phyloP scores from a whole-genome alignment of 176 grass and related monocot species.

The Tillandsia fasciculata region DNA sequence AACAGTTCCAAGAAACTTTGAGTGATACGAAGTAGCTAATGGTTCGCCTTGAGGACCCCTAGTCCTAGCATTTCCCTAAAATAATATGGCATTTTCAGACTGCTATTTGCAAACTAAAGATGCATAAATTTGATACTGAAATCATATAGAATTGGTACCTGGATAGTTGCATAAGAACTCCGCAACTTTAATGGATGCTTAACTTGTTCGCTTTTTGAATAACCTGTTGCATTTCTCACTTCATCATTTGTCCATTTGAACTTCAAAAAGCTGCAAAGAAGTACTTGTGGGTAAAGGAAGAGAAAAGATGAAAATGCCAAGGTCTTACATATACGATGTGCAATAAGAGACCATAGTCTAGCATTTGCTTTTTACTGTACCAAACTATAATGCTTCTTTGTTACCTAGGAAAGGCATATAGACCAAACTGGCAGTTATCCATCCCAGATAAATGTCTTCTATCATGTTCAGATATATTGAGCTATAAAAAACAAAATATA shows the following conservation, averaged over 20 bases:
- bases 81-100: conserved; percentile 1
- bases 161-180: conserved; percentile 67
- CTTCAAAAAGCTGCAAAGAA: conserved; percentile 30
- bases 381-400: background rate
- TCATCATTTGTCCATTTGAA: conserved; percentile 56
- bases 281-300: conserved; percentile 7
- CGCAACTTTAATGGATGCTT: conserved; percentile 54
- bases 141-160: conserved; percentile 29
- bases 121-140: too few relatives aligned
- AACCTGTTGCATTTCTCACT: conserved; percentile 45
- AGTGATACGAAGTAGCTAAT: conserved; percentile 68
- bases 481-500: conserved; percentile 38
- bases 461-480: conserved; percentile 62
- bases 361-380: background rate
- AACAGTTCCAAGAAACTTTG: conserved; percentile 79
- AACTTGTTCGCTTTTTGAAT: conserved; percentile 45
- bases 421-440: conserved; percentile 24
- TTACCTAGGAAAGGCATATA: conserved; percentile 33
- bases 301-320: conserved; percentile 2
- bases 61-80: conserved; percentile 58
- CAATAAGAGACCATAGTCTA: background rate
- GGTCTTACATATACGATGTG: background rate
- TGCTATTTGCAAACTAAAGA: too few relatives aligned
- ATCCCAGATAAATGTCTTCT: conserved; percentile 56
- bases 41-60: conserved; percentile 70